Conservation (phyloP, 306 rosid genomes). For the Inga oerstediana region DNA sequence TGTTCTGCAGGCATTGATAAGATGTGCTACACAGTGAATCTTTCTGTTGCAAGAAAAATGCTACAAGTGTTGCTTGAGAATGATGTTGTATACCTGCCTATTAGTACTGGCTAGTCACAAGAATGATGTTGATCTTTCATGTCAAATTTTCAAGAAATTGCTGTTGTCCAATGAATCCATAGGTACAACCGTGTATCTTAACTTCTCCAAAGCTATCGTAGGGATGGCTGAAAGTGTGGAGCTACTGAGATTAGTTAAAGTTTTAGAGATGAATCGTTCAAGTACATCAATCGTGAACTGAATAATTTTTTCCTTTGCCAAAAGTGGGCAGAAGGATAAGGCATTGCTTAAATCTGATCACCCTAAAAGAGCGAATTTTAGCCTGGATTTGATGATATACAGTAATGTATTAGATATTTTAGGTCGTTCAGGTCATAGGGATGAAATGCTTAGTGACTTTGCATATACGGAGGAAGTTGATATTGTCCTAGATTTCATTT, state of each 20-base stretch:
- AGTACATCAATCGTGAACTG: constrained; percentile 56
- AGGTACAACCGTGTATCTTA: constrained; percentile 52
- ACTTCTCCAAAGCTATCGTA: constrained; percentile 63
- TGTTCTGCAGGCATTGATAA: constrained; percentile 38
- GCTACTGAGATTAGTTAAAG: constrained; percentile 49
- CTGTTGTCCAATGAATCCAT: constrained; percentile 40
- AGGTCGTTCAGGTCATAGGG: constrained; percentile 59
- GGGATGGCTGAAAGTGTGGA: constrained; percentile 42
- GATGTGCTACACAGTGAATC: constrained; percentile 49
- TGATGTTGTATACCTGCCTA: constrained; percentile 44
- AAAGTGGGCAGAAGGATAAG: constrained; percentile 68
- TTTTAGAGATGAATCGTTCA: constrained; percentile 47
- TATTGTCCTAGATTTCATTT: constrained; percentile 56
- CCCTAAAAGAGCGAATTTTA: constrained; percentile 42
- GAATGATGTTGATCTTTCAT: constrained; percentile 50
- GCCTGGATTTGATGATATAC: constrained; percentile 64
- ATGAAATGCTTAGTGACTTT: constrained; percentile 63
- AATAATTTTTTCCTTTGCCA: constrained; percentile 65
- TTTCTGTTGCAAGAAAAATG: constrained; percentile 46
- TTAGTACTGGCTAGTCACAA: constrained; percentile 61
- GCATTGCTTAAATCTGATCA: constrained; percentile 65
- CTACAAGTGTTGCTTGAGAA: constrained; percentile 49
- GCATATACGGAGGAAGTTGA: constrained; percentile 58
- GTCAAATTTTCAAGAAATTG: constrained; percentile 58
- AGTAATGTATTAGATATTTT: constrained; percentile 72